phyloP scores from a whole-genome alignment of 768 basidiomycete species.

The Boletus sp. region DNA sequence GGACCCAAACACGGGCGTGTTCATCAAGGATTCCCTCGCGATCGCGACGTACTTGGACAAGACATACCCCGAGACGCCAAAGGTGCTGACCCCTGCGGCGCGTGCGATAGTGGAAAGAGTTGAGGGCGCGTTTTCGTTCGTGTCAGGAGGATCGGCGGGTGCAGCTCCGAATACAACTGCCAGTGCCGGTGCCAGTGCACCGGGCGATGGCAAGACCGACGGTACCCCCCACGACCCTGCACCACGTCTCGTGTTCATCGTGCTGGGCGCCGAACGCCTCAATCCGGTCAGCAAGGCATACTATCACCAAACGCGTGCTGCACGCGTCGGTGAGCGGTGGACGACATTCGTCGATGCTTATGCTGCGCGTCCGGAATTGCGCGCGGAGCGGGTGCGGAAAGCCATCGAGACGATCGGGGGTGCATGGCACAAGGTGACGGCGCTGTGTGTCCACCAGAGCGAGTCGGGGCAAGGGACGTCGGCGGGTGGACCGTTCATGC shows the following conservation, averaged over 20 bases:
- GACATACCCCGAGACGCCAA: conserved; percentile 43
- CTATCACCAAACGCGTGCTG: conserved; percentile 38
- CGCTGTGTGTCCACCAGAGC: conserved; percentile 6
- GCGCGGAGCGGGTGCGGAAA: conserved; percentile 21
- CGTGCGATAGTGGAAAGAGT: conserved; percentile 34
- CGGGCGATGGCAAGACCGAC: neutral
- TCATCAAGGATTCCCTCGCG: conserved; percentile 40
- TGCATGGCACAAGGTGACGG: conserved; percentile 24
- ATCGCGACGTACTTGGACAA: conserved; percentile 53
- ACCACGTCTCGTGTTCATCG: conserved; percentile 17
- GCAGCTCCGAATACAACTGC: neutral
- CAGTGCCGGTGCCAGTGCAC: neutral
- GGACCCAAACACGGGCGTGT: conserved; percentile 39
- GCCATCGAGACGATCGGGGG: conserved; percentile 18
- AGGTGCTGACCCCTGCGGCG: conserved; percentile 35
- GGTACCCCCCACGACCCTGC: neutral
- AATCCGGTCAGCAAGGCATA: conserved; percentile 34
- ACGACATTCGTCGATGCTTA: conserved; percentile 23
- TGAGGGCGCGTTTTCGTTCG: conserved; percentile 10
- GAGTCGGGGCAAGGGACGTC: neutral
- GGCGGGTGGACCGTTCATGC: neutral
- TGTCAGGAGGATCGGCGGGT: neutral
- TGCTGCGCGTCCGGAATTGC: conserved; percentile 24
- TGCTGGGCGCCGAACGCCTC: conserved; percentile 27
- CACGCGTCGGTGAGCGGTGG: conserved; percentile 36